Percentiles rank a stretch among this genome's conserved stretches.
Conservation (phyloP, 2,329 filamentous ascomycete genomes). For the Colletotrichum acutatum region DNA sequence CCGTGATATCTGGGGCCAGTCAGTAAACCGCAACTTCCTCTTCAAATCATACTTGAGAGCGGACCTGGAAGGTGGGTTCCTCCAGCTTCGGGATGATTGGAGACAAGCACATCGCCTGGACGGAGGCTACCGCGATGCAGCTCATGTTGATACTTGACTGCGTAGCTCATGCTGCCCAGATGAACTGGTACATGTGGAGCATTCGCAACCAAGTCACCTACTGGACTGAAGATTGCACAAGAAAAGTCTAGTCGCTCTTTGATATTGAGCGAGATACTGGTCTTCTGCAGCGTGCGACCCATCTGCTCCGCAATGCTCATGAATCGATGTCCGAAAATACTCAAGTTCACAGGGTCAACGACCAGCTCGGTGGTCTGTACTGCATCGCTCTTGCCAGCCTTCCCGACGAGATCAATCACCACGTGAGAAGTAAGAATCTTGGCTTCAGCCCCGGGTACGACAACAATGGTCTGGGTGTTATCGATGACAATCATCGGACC, state of each 20-base stretch:
- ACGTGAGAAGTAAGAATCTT: no score
- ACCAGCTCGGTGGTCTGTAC: background rate
- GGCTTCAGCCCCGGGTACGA: no score
- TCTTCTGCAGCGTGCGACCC: slow-evolving; percentile 76
- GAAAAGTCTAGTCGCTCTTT: slow-evolving; percentile 69
- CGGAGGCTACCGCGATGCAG: slow-evolving; percentile 83
- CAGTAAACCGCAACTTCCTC: no score
- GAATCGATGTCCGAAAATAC: background rate
- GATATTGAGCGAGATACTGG: background rate
- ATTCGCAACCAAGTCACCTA: slow-evolving; percentile 81
- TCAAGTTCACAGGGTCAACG: background rate
- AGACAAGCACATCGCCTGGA: slow-evolving; percentile 82
- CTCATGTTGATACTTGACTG: slow-evolving; percentile 79
- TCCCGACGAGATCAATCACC: no score
- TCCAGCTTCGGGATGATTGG: slow-evolving; percentile 85
- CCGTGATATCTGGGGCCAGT: slow-evolving; percentile 68
- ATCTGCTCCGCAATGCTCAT: background rate
- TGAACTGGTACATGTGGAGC: slow-evolving; percentile 84
- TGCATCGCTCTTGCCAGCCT: no score
- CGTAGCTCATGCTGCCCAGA: slow-evolving; percentile 84
- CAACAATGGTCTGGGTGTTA: no score
- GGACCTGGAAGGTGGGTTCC: slow-evolving; percentile 79
- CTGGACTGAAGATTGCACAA: slow-evolving; percentile 81
- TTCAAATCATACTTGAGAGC: no score
- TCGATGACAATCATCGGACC: no score